A percentile compares a stretch with the other conserved stretches of the same genome.
phyloP scores from a whole-genome alignment of 2,329 filamentous ascomycete species.

The Aspergillus sp. region DNA sequence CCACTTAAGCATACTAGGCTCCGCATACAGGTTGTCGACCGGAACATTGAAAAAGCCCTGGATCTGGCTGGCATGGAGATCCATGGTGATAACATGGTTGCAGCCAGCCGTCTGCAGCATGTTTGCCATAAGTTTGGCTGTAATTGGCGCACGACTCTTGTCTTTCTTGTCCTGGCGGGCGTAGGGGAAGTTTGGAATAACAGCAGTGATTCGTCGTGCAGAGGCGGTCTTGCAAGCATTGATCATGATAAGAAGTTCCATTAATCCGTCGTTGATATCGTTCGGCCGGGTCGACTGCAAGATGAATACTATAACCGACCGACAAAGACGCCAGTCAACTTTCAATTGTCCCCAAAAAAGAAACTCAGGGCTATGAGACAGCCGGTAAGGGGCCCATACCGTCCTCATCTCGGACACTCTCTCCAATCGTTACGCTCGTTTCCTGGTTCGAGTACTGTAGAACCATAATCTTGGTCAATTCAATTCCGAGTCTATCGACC shows the following conservation, averaged over 20 bases:
- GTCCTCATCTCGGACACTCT: slow-evolving; percentile 96
- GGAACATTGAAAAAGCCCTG: slow-evolving; percentile 92
- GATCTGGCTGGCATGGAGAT: slow-evolving; percentile 89
- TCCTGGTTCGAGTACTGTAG: slow-evolving; percentile 66
- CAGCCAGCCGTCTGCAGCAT: slow-evolving; percentile 95
- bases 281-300: slow-evolving; percentile 91
- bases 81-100: slow-evolving; percentile 94
- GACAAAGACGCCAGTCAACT: slow-evolving; percentile 4
- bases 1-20: slow-evolving; percentile 88
- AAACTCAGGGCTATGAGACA: slow-evolving; percentile 3
- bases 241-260: slow-evolving; percentile 98
- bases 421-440: slow-evolving; percentile 78
- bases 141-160: slow-evolving; percentile 92
- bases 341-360: slow-evolving; percentile 6
- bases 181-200: slow-evolving; percentile 95
- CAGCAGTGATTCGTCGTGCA: slow-evolving; percentile 88
- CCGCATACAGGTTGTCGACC: slow-evolving; percentile 83
- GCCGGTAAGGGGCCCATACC: slow-evolving; percentile 49
- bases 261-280: slow-evolving; percentile 96
- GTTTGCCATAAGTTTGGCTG: slow-evolving; percentile 92
- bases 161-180: slow-evolving; percentile 98
- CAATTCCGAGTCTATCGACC: slow-evolving; percentile 59
- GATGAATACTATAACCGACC: slow-evolving; percentile 70
- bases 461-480: slow-evolving; percentile 68
- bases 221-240: slow-evolving; percentile 86